Base-by-base conservation (phyloP, 768 basidiomycete genomes). In the Kwoniella botswanensis region DNA sequence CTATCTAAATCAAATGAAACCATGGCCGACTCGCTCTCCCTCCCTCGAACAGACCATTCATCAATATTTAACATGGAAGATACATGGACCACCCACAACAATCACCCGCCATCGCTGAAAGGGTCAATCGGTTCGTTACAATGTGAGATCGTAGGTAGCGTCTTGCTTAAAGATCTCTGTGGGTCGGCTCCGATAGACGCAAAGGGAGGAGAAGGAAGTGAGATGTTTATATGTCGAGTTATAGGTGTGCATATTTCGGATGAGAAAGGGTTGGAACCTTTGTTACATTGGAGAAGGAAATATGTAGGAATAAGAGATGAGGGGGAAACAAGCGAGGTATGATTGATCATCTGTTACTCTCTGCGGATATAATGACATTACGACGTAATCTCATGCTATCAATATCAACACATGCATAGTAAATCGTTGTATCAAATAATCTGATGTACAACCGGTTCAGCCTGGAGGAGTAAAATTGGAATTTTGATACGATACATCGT, bases 181-280 rank as follows among this genome's bases (percentile, higher is more conserved):
- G 62, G 44, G 15, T 62, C 67, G 5, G 56, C 57, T n/a, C 55
- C 22, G 4, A 26, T 13, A 17, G 35, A 35, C 7, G 46, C 29
- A 17, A 17, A 11, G 22, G 15, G 54, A 21, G 54, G 54, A 22
- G 56, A 70, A 65, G 71, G 71, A 17, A 73, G 72, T 52, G 72
- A 73, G 44, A n/a, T 73, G 22, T 73, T 73, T 56, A 73, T 73
- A 12, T 73, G 72, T 63, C 9, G 65, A 57, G 72, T 73, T 11
- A n/a, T 70, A 17, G 55, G 46, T 26, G 72, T 73, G 18, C 43
- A 66, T 41, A 58, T 60, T 17, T 24, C 42, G 15, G 24, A 44
- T 22, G 65, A 65, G n/a, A 43, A 59, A 22, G 62, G 42, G 6
- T 21, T 53, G 26, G 43, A 60, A 46, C 67, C 71, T 9, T 56